Evolutionary conservation across 306 rosid species (phyloP), one percentile per base, ranked within the genome.

Genomic region (Echinosophora koreensis): DNA sequence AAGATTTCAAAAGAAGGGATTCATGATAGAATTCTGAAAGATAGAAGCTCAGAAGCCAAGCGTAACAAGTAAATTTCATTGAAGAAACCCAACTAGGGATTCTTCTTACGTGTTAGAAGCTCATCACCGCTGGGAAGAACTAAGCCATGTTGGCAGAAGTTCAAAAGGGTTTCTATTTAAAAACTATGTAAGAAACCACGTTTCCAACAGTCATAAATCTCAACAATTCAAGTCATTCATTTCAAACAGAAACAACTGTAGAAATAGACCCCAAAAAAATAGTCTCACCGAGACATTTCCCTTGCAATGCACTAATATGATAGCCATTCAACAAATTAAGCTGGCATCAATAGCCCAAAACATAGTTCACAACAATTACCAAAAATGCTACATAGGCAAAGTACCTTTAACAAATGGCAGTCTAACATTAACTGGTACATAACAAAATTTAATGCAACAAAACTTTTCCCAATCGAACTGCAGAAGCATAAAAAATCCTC

Each of bases 31-130:
- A 35, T 69, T 60, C 0, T 0, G 5, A 47, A 27, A n/a, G 11
- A 59, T 4, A 41, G 9, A 54, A 82, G 91, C 94, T 88, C 85
- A 84, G 90, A 88, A 89, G 90, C 84, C 87, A 86, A 90, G 88
- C 87, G 85, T 77, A 87, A 83, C 91, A 88, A 78, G 44, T 6
- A 17, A 8, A 84, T 84, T 87, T 88, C 92, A 72, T 9, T 5
- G 81, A 82, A 79, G 83, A 81, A 68, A 38, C 69, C 86, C 74
- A 55, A 41, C 0, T 13, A 60, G 22, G 52, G 4, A 39, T 8
- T n/a, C 79, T 80, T 76, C 90, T 82, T 88, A 82, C 71, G 49
- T 84, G 91, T 87, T 85, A 85, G 77, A 64, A 80, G 69, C 86
- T 85, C 88, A 82, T 82, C 86, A 81, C 81, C 0, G 83, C 83